phyloP scores from a whole-genome alignment of 345 rosid genomes.

The Pseudoturritis turrita region DNA sequence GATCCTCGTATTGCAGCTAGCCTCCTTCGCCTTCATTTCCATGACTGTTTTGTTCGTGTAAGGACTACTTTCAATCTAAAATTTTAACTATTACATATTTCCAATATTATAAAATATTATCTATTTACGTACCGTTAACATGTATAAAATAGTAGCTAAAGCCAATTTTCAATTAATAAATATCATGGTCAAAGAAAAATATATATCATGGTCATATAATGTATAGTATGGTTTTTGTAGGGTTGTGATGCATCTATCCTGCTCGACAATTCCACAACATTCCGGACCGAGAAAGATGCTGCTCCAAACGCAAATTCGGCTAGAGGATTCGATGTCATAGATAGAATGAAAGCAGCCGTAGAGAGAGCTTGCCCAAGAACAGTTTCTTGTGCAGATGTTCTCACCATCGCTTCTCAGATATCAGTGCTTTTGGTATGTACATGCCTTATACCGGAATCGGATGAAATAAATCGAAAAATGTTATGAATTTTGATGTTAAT shows the following conservation, averaged over 20 bases:
- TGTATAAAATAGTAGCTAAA: neutral
- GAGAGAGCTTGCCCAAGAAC: constrained; percentile 43
- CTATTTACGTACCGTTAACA: neutral
- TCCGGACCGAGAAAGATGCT: constrained; percentile 48
- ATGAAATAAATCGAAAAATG: neutral
- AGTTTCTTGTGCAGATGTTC: constrained; percentile 57
- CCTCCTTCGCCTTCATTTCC: constrained; percentile 30
- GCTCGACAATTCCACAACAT: constrained; percentile 39
- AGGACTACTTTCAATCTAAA: too few species aligned
- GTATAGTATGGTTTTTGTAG: constrained; percentile 20
- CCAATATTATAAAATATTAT: too few species aligned
- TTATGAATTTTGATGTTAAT: neutral
- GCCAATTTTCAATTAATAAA: neutral
- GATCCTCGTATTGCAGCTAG: constrained; percentile 35
- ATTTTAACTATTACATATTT: too few species aligned
- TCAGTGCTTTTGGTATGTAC: constrained; percentile 35
- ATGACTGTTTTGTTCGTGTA: constrained; percentile 32
- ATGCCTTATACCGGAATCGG: neutral
- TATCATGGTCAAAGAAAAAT: too few species aligned
- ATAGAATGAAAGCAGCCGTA: constrained; percentile 43
- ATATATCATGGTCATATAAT: neutral
- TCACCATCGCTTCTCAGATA: constrained; percentile 40
- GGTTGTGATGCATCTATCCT: constrained; percentile 59
- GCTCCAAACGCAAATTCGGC: constrained; percentile 46
- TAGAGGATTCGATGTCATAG: constrained; percentile 51